Evolutionary conservation across 306 rosid species (phyloP).

Genomic region (Sindora glabra): DNA sequence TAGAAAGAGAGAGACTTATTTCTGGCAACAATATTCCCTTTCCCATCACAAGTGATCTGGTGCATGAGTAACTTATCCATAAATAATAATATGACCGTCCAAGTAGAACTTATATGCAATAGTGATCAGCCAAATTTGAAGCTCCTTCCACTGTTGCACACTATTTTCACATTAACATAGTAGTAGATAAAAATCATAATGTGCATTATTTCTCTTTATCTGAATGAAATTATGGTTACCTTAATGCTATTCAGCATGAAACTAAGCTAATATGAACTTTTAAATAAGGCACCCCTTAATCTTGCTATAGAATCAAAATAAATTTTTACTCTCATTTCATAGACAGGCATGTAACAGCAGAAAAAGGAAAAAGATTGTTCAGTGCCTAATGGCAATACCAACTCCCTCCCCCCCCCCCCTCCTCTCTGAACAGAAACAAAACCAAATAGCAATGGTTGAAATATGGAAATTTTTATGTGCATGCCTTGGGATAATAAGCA

Average conservation of each 20-base stretch:
- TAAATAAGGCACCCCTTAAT: neutral
- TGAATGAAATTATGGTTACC: too few relatives aligned
- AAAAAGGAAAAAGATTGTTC: neutral
- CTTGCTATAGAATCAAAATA: constrained; percentile 9
- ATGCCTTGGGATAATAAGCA: constrained; percentile 88
- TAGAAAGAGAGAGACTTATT: too few relatives aligned
- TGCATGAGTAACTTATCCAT: neutral
- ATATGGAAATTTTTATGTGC: constrained; percentile 6
- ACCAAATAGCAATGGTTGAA: constrained; percentile 5
- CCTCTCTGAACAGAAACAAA: neutral
- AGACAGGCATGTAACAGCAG: constrained; percentile 3
- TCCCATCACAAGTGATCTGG: too few relatives aligned
- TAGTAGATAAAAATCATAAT: too few relatives aligned
- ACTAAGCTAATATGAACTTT: neutral
- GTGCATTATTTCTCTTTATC: too few relatives aligned
- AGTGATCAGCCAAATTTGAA: neutral
- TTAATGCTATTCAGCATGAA: neutral
- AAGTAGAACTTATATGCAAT: neutral
- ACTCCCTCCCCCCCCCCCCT: neutral
- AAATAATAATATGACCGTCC: neutral
- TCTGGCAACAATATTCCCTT: too few relatives aligned
- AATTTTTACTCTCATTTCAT: constrained; percentile 2
- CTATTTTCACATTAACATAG: too few relatives aligned
- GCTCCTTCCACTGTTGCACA: neutral
- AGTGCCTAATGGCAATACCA: neutral